These are phyloP conservation scores for Penicillium steckii DNA, from an alignment of 495 filamentous ascomycete species.

Conservation along the genomic window DNA sequence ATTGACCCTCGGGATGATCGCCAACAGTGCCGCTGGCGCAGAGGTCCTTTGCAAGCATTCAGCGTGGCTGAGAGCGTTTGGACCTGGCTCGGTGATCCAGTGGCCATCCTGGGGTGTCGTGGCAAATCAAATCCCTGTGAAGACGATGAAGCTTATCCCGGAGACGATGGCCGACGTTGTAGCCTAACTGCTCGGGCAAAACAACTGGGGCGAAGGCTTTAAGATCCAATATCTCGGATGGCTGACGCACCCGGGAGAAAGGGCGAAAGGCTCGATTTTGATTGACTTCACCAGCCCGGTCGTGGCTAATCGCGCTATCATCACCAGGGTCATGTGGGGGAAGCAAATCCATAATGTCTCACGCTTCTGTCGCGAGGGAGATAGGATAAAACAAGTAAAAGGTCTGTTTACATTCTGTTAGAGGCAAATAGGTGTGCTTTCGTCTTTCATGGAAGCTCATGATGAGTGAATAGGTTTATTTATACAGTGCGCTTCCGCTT, in stretches of 20 bases:
- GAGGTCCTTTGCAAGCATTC: constrained; percentile 11
- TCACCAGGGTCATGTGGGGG: constrained; percentile 9
- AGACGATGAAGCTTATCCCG: constrained; percentile 6
- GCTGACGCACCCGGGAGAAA: constrained; percentile 6
- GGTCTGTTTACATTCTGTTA: no score
- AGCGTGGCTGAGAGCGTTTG: constrained; percentile 7
- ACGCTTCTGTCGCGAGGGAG: constrained; percentile 2
- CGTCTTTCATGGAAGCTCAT: no score
- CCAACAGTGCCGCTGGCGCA: constrained; percentile 1
- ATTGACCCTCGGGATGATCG: constrained; percentile 10
- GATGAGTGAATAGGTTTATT: no score
- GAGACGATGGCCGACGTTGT: constrained; percentile 7
- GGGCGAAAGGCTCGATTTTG: constrained; percentile 14
- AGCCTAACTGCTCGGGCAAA: constrained; percentile 3
- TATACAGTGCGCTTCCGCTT: no score
- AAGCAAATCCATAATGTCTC: constrained; percentile 1
- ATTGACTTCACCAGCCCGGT: constrained; percentile 19
- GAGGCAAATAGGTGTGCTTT: no score
- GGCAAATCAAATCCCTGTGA: constrained; percentile 5
- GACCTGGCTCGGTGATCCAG: constrained; percentile 8
- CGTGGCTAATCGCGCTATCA: constrained; percentile 17
- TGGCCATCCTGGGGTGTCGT: constrained; percentile 20
- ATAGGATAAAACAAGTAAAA: no score
- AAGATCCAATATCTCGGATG: constrained; percentile 10
- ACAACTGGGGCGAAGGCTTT: constrained; percentile 8